Conservation (phyloP, 2,329 filamentous ascomycete genomes). For the Pseudogymnoascus sp. region DNA sequence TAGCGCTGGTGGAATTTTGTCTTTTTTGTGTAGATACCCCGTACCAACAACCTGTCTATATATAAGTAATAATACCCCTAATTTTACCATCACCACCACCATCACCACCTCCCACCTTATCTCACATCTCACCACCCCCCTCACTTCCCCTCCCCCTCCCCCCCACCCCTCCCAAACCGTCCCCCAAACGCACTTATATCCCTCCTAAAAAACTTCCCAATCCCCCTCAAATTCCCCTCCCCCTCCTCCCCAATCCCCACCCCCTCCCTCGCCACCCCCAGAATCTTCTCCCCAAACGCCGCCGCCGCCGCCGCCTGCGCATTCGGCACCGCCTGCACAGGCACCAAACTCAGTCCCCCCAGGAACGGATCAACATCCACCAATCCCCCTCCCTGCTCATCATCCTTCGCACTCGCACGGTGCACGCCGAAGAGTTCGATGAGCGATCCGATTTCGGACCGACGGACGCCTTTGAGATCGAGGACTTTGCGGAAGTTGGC, state of each 20-base stretch:
- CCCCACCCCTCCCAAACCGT: constrained; percentile 52
- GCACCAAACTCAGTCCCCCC: constrained; percentile 42
- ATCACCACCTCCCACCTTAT: constrained; percentile 20
- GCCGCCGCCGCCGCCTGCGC: constrained; percentile 46
- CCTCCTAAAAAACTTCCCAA: constrained; percentile 91
- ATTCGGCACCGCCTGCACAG: constrained; percentile 33
- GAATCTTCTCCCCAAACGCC: constrained; percentile 75
- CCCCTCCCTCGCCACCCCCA: constrained; percentile 79
- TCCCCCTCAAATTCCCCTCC: constrained; percentile 90
- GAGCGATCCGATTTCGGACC: constrained; percentile 71
- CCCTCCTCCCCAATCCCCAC: constrained; percentile 55
- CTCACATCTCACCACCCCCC: constrained; percentile 16
- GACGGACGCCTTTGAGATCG: constrained; percentile 87
- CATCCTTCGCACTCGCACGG: constrained; percentile 62
- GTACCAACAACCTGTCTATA: neutral
- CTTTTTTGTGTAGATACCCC: neutral
- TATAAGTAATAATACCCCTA: neutral
- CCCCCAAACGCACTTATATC: constrained; percentile 73
- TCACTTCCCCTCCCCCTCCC: constrained; percentile 17
- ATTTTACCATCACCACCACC: constrained; percentile 13
- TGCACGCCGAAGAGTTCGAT: constrained; percentile 78
- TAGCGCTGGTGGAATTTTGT: neutral
- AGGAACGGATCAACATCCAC: constrained; percentile 63
- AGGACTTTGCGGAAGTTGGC: constrained; percentile 94
- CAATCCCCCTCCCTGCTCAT: constrained; percentile 50